Percentiles rank a stretch among this genome's conserved stretches.
phyloP scores from a whole-genome alignment of 106 monocot species.

The Dioscorea alata region DNA sequence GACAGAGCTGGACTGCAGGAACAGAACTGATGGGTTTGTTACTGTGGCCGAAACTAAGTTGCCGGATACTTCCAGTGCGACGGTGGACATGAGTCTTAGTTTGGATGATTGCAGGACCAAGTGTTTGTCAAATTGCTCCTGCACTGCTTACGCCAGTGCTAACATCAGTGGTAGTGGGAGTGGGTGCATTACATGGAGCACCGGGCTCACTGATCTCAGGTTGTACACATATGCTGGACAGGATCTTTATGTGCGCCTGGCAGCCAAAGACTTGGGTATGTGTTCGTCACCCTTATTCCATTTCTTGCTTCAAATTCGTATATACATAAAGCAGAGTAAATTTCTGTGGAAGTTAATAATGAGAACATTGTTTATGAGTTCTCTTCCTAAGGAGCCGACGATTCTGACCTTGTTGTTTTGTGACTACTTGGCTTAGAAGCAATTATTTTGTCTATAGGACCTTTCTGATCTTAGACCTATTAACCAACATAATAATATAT shows the following conservation, averaged over 20 bases:
- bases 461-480: no score
- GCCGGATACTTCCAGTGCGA: constrained; percentile 8
- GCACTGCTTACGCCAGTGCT: constrained; percentile 42
- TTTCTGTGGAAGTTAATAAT: no score
- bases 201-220: constrained; percentile 31
- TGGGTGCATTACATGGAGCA: constrained; percentile 54
- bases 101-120: constrained; percentile 13
- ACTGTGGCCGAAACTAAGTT: neutral
- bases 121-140: constrained; percentile 55
- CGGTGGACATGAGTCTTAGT: neutral
- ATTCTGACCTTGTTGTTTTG: no score
- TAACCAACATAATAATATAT: no score
- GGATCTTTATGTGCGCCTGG: constrained; percentile 37
- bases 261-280: constrained; percentile 30
- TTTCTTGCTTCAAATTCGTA: no score
- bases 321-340: no score
- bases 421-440: no score
- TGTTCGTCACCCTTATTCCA: neutral
- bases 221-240: constrained; percentile 20
- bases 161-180: constrained; percentile 16
- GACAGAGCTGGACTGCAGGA: neutral
- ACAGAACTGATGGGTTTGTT: constrained; percentile 6
- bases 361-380: no score
- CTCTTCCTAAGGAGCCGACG: no score
- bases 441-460: no score